phyloP scores from a whole-genome alignment of 768 basidiomycete species.

The Podaxis sp. region DNA sequence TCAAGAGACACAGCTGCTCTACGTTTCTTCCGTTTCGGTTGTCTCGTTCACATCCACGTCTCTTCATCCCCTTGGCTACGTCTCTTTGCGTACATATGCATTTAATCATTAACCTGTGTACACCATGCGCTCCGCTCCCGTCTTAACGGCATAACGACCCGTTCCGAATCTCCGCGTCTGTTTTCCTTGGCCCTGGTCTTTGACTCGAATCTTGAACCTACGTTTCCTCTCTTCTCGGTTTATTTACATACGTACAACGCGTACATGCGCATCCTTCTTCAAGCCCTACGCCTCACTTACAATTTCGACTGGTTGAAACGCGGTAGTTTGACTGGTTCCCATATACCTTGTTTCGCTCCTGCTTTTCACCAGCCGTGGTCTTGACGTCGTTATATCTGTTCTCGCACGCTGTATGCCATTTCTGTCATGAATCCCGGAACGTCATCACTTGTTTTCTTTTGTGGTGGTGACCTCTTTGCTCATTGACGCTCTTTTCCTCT shows the following conservation, averaged over 20 bases:
- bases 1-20: background rate
- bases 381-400: background rate
- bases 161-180: background rate
- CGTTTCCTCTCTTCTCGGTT: background rate
- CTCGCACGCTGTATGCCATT: background rate
- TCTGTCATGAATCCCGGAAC: too few species aligned
- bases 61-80: too few species aligned
- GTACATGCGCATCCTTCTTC: background rate
- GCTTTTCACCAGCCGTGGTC: background rate
- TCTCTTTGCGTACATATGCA: background rate
- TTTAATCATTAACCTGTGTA: slow-evolving; percentile 3
- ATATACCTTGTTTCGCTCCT: background rate
- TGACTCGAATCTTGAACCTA: background rate
- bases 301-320: background rate
- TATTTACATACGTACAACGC: background rate
- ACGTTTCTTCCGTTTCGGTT: background rate
- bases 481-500: background rate
- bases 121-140: background rate
- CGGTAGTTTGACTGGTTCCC: background rate
- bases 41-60: background rate
- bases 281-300: background rate
- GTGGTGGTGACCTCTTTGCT: background rate
- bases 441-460: too few species aligned
- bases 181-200: background rate
- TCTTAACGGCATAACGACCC: background rate